phyloP scores from a whole-genome alignment of 139 green algal species.

The Chlorella vulgaris region DNA sequence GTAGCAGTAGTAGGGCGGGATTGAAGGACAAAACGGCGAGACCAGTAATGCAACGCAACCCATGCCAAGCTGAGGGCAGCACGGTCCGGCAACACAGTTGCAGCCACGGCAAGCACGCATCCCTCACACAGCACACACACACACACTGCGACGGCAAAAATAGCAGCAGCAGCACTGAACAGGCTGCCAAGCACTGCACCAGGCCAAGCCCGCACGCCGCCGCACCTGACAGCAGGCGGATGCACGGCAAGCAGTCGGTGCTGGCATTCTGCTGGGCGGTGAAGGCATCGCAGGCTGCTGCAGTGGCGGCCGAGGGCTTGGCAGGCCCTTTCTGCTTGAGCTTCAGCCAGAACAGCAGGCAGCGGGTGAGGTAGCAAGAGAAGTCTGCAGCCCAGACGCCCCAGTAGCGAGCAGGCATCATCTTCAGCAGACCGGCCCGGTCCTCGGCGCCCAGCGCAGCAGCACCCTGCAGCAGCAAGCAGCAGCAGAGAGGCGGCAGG shows the following conservation, averaged over 20 bases:
- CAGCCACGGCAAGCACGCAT: not conserved
- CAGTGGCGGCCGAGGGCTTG: not conserved
- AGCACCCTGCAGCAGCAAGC: too few species aligned
- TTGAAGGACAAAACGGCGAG: too few species aligned
- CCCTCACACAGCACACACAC: not conserved
- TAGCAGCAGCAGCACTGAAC: too few species aligned
- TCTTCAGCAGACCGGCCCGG: not conserved
- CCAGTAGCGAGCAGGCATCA: conserved; percentile 19
- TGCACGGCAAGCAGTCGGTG: conserved; percentile 13
- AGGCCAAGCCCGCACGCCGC: too few species aligned
- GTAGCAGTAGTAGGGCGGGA: not conserved
- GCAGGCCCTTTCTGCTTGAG: not conserved
- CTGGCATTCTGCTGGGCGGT: not conserved
- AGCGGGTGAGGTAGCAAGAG: not conserved
- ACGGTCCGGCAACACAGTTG: not conserved
- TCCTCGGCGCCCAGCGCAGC: too few species aligned
- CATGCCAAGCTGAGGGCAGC: not conserved
- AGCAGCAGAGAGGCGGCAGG: not conserved
- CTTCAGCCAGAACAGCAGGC: conserved; percentile 6
- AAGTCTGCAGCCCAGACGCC: not conserved
- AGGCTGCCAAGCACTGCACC: too few species aligned
- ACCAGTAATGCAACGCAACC: not conserved
- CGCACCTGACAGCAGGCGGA: conserved; percentile 18
- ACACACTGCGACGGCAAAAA: too few species aligned
- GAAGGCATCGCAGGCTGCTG: not conserved